phyloP scores from a whole-genome alignment of 1,284 basidiomycete species.

The Coniophora puteana region DNA sequence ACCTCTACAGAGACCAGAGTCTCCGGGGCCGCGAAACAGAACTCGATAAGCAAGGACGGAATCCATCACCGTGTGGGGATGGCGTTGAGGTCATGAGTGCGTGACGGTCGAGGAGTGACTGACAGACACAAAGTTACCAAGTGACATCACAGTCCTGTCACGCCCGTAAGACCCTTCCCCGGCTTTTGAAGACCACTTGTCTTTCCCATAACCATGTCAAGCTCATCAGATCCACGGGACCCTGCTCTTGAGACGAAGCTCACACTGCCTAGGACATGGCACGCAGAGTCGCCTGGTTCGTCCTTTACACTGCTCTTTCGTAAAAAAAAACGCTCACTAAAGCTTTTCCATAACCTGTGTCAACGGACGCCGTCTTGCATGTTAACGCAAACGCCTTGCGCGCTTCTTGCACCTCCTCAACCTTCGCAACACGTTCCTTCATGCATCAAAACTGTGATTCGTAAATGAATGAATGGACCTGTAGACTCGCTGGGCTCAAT shows the following conservation, averaged over 20 bases:
- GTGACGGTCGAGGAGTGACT: too few species aligned
- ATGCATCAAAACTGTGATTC: too few species aligned
- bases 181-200: background rate
- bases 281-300: constrained; percentile 51
- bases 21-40: too few species aligned
- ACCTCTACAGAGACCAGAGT: too few species aligned
- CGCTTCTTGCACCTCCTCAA: background rate
- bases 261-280: constrained; percentile 61
- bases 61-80: too few species aligned
- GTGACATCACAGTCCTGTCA: background rate
- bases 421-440: background rate
- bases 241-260: constrained; percentile 53
- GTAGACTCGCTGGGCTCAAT: constrained; percentile 59
- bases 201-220: constrained; percentile 19
- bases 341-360: too few species aligned
- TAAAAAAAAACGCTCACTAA: background rate
- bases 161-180: background rate
- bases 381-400: too few species aligned
- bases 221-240: constrained; percentile 56
- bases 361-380: too few species aligned
- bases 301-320: constrained; percentile 2
- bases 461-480: too few species aligned
- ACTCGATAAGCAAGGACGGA: too few species aligned
- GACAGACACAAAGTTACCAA: too few species aligned
- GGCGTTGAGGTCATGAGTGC: too few species aligned